Conservation (phyloP, 495 filamentous ascomycete genomes). For the Annulohypoxylon maeteangense region DNA sequence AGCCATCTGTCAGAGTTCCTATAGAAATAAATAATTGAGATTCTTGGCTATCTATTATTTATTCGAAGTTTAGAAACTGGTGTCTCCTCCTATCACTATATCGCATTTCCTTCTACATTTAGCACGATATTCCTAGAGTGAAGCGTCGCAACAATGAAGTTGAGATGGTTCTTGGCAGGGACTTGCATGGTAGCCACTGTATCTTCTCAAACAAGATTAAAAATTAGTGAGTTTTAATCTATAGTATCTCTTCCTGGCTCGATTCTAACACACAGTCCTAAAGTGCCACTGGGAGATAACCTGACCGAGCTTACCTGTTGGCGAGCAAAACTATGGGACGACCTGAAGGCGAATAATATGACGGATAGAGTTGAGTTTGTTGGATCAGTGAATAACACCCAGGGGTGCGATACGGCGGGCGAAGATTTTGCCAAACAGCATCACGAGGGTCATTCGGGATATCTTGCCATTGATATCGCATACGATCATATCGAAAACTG, state of each 20-base stretch:
- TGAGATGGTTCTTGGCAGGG: constrained; percentile 3
- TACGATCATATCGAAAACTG: constrained; percentile 55
- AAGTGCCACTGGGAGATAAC: constrained; percentile 56
- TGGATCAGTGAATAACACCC: constrained; percentile 53
- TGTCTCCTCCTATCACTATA: neutral
- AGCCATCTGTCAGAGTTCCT: neutral
- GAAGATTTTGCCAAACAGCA: constrained; percentile 47
- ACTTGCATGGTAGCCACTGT: neutral
- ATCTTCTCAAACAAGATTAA: constrained; percentile 25
- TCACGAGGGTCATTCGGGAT: constrained; percentile 59
- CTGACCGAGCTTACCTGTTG: constrained; percentile 59
- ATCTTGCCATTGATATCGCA: constrained; percentile 57
- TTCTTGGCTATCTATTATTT: neutral
- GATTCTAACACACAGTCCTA: neutral
- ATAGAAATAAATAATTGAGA: neutral
- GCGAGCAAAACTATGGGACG: constrained; percentile 53
- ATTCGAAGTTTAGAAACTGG: neutral
- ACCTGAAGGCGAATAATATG: constrained; percentile 45
- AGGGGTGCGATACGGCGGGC: constrained; percentile 47
- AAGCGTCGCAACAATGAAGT: constrained; percentile 23
- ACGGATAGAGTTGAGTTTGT: constrained; percentile 52
- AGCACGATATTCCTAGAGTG: neutral
- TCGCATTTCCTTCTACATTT: neutral
- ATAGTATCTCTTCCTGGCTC: neutral
- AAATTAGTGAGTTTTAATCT: constrained; percentile 28